Percentiles rank a stretch among this genome's conserved stretches.
Conservation (phyloP, 139 green algal species). For the Coelastrella sp. region DNA sequence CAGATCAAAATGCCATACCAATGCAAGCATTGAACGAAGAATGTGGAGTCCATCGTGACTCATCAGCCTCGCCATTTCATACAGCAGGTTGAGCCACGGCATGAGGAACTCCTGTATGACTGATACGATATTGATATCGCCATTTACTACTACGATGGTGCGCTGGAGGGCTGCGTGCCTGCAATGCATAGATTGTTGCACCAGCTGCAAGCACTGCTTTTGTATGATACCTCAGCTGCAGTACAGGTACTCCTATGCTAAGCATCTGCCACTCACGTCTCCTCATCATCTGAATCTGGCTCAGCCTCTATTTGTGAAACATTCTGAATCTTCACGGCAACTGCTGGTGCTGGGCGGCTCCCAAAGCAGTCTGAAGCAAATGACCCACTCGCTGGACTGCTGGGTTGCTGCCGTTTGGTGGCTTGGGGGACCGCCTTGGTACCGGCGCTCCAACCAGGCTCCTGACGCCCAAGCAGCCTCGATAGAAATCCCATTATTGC, state of each 20-base stretch:
- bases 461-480: conserved; percentile 21
- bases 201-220: too few species aligned
- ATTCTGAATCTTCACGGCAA: not conserved
- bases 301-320: not conserved
- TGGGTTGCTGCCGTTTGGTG: conserved; percentile 36
- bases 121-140: too few species aligned
- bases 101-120: too few species aligned
- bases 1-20: too few species aligned
- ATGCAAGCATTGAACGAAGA: too few species aligned
- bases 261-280: conserved; percentile 43
- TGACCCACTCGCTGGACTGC: conserved; percentile 1
- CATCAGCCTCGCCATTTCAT: too few species aligned
- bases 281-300: conserved; percentile 23
- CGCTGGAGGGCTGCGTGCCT: too few species aligned
- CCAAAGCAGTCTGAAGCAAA: conserved; percentile 27
- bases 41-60: too few species aligned
- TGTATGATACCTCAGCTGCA: too few species aligned
- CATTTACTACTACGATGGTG: too few species aligned
- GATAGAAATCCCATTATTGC: conserved; percentile 21
- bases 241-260: too few species aligned
- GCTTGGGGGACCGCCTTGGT: not conserved
- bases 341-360: not conserved
- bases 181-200: not conserved
- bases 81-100: too few species aligned
- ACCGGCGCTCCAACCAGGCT: not conserved